These are phyloP conservation scores for Prunus dulcis DNA, from an alignment of 306 rosid species.

Conservation along the genomic window DNA sequence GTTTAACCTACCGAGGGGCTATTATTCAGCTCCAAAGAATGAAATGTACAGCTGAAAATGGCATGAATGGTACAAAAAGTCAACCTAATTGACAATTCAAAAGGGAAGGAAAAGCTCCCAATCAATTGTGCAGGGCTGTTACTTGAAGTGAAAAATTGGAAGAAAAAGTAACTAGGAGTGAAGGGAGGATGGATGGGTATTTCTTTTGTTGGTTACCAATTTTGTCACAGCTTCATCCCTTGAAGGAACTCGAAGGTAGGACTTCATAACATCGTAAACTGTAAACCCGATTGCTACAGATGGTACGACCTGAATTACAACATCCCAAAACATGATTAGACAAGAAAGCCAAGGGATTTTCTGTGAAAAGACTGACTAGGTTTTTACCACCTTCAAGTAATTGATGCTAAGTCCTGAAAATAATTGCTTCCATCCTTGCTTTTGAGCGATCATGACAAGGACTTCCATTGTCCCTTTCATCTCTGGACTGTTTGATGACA, in stretches of 20 bases:
- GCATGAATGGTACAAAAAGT: slow-evolving; percentile 13
- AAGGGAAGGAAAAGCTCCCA: slow-evolving; percentile 29
- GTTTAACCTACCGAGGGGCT: slow-evolving; percentile 20
- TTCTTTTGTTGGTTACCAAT: slow-evolving; percentile 50
- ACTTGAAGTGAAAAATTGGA: neutral
- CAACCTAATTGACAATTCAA: slow-evolving; percentile 16
- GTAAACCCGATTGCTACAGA: slow-evolving; percentile 97
- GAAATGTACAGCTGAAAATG: slow-evolving; percentile 39
- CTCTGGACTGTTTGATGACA: slow-evolving; percentile 52
- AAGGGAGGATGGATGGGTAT: slow-evolving; percentile 43
- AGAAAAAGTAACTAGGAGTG: slow-evolving; percentile 25
- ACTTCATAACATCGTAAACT: slow-evolving; percentile 78
- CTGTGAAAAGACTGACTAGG: slow-evolving; percentile 7
- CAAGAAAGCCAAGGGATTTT: slow-evolving; percentile 9
- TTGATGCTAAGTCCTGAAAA: slow-evolving; percentile 98
- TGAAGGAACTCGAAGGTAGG: slow-evolving; percentile 72
- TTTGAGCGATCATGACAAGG: slow-evolving; percentile 59
- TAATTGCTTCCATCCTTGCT: slow-evolving; percentile 81
- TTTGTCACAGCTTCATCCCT: slow-evolving; percentile 65
- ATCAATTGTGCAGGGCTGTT: slow-evolving; percentile 11
- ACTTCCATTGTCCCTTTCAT: slow-evolving; percentile 74
- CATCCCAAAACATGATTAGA: slow-evolving; percentile 20
- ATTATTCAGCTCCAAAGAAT: slow-evolving; percentile 50
- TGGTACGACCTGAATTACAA: slow-evolving; percentile 79
- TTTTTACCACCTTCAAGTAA: slow-evolving; percentile 68